phyloP scores from a whole-genome alignment of 441 rosid genomes.

The Arabidopsis hybrid region DNA sequence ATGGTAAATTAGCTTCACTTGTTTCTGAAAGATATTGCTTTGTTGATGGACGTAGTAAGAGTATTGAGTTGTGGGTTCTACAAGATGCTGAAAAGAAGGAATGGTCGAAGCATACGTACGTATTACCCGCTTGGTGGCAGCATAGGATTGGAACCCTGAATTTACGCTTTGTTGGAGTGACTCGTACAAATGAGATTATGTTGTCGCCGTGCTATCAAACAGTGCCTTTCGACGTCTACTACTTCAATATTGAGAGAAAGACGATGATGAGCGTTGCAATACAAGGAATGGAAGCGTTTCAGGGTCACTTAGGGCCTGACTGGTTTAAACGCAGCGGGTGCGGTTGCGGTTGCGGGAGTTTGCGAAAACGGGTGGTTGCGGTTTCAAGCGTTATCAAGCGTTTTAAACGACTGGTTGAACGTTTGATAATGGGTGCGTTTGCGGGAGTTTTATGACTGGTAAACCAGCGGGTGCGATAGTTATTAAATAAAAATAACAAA shows the following conservation, averaged over 20 bases:
- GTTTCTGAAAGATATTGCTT: neutral
- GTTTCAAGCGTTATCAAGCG: no score
- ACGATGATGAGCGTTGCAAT: neutral
- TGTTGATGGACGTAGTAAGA: neutral
- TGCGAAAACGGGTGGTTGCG: no score
- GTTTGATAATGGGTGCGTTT: no score
- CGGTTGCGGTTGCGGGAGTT: no score
- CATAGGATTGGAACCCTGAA: neutral
- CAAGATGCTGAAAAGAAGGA: neutral
- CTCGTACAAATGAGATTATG: neutral
- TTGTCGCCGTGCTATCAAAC: neutral
- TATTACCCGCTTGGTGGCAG: neutral
- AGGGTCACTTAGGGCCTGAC: no score
- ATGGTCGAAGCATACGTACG: neutral
- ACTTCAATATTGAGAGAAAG: neutral
- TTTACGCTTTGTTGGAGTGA: neutral
- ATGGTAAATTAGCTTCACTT: constrained; percentile 12
- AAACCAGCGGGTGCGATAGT: no score
- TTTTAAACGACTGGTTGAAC: no score
- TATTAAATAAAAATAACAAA: no score
- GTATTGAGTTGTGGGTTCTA: neutral
- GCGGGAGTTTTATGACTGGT: no score
- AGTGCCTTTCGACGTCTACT: neutral
- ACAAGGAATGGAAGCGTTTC: neutral
- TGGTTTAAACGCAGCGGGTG: no score